Conservation (phyloP, 2,329 filamentous ascomycete species). For the Teratosphaeria viscida region DNA sequence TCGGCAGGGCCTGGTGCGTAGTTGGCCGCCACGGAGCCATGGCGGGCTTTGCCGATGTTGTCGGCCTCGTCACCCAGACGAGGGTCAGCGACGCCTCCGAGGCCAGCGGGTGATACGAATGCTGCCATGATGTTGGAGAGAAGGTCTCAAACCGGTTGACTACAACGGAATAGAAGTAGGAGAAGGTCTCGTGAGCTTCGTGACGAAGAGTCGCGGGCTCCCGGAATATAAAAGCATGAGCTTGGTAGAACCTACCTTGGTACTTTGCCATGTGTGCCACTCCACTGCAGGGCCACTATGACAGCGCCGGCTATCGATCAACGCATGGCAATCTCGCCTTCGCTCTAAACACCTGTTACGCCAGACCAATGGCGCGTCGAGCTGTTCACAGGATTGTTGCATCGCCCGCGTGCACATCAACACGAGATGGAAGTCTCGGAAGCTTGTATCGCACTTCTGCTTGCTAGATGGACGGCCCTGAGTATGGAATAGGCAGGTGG, state of each 20-base stretch:
- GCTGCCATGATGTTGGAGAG: neutral
- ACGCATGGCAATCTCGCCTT: neutral
- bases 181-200: neutral
- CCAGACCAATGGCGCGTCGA: neutral
- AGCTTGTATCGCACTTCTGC: neutral
- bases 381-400: neutral
- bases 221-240: neutral
- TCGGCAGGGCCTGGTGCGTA: neutral
- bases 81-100: constrained; percentile 8
- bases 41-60: neutral
- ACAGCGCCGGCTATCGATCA: neutral
- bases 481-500: neutral
- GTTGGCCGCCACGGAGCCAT: neutral
- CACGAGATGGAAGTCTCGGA: neutral
- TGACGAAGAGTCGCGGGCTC: neutral
- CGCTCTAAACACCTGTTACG: neutral
- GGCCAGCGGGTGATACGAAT: neutral
- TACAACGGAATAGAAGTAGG: neutral
- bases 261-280: neutral
- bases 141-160: neutral
- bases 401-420: neutral
- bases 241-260: neutral
- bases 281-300: neutral
- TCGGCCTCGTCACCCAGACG: neutral
- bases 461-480: neutral